These are phyloP conservation scores for Hypoxylon trugodes DNA, from an alignment of 495 filamentous ascomycete genomes.

Conservation along the genomic window DNA sequence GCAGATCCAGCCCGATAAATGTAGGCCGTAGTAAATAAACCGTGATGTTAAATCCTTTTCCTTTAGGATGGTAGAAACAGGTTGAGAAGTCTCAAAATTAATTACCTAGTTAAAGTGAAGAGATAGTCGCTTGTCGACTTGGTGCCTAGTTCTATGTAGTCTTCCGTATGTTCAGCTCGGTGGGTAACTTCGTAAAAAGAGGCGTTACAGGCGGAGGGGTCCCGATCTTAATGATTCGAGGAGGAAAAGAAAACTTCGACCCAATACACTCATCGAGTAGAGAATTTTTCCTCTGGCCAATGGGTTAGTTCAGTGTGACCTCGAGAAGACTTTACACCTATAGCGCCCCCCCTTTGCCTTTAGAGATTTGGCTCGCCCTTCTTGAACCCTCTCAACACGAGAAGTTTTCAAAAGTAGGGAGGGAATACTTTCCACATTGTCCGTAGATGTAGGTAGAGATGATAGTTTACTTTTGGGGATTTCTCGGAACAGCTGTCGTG, in stretches of 20 bases:
- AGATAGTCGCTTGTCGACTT: slow-evolving; percentile 2
- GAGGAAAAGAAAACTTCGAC: slow-evolving; percentile 23
- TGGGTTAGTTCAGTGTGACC: slow-evolving; percentile 23
- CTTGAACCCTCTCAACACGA: slow-evolving; percentile 20
- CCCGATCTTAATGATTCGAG: slow-evolving; percentile 21
- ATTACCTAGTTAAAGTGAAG: not conserved
- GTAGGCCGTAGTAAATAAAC: slow-evolving; percentile 13
- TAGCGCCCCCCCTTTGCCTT: slow-evolving; percentile 4
- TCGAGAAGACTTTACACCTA: slow-evolving; percentile 27
- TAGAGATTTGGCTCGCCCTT: slow-evolving; percentile 15
- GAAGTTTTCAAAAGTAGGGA: slow-evolving; percentile 26
- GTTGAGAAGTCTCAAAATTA: slow-evolving; percentile 6
- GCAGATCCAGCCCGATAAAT: slow-evolving; percentile 5
- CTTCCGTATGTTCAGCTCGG: slow-evolving; percentile 8
- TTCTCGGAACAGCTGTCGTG: slow-evolving; percentile 24
- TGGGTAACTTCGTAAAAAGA: slow-evolving; percentile 6
- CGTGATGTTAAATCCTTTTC: slow-evolving; percentile 8
- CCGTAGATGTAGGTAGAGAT: slow-evolving; percentile 23
- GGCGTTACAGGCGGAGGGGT: slow-evolving; percentile 24
- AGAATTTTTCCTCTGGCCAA: slow-evolving; percentile 29
- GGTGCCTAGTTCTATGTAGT: slow-evolving; percentile 1
- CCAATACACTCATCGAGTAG: slow-evolving; percentile 33
- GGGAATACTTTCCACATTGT: slow-evolving; percentile 20
- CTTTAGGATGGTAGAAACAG: not conserved
- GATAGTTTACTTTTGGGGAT: slow-evolving; percentile 21